Conservation (phyloP, 352 stramenopile genomes). For the Globisporangium paroecandrum region DNA sequence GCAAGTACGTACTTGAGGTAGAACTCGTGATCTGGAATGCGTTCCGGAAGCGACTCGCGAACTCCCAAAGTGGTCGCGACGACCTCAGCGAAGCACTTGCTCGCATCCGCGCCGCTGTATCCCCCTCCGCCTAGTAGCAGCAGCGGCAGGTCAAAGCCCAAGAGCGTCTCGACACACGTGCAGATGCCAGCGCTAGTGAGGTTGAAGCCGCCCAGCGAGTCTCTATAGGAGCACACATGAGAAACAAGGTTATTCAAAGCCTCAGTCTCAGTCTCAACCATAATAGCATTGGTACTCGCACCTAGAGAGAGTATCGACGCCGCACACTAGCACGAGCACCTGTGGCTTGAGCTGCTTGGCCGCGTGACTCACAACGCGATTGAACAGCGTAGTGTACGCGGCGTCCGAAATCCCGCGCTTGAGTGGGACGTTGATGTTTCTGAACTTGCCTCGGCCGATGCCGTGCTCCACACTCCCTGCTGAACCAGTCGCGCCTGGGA, state of each 20-base stretch:
- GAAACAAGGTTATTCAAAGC: too few relatives aligned
- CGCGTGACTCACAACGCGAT: slow-evolving; percentile 33
- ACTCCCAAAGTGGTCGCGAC: slow-evolving; percentile 43
- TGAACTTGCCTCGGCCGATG: slow-evolving; percentile 27
- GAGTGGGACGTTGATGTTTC: slow-evolving; percentile 66
- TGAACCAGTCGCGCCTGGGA: slow-evolving; percentile 36
- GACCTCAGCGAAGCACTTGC: slow-evolving; percentile 44
- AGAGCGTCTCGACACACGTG: slow-evolving; percentile 29
- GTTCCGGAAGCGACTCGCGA: slow-evolving; percentile 17
- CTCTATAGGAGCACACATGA: slow-evolving; percentile 8
- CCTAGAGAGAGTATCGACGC: slow-evolving; percentile 56
- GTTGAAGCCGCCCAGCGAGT: slow-evolving; percentile 47
- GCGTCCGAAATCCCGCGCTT: slow-evolving; percentile 48
- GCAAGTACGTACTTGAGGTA: slow-evolving; percentile 39
- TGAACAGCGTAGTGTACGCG: slow-evolving; percentile 49
- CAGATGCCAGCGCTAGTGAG: slow-evolving; percentile 37
- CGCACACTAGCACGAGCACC: slow-evolving; percentile 60
- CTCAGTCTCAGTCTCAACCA: not conserved
- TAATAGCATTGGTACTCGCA: slow-evolving; percentile 7
- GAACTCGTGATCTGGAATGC: slow-evolving; percentile 57
- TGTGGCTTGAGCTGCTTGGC: slow-evolving; percentile 38
- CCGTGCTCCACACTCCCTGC: slow-evolving; percentile 22
- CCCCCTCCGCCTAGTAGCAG: slow-evolving; percentile 62
- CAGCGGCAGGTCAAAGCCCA: slow-evolving; percentile 33
- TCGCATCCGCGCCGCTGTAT: slow-evolving; percentile 62